phyloP scores from a whole-genome alignment of 129 eudicot species.

The Silybum marianum region DNA sequence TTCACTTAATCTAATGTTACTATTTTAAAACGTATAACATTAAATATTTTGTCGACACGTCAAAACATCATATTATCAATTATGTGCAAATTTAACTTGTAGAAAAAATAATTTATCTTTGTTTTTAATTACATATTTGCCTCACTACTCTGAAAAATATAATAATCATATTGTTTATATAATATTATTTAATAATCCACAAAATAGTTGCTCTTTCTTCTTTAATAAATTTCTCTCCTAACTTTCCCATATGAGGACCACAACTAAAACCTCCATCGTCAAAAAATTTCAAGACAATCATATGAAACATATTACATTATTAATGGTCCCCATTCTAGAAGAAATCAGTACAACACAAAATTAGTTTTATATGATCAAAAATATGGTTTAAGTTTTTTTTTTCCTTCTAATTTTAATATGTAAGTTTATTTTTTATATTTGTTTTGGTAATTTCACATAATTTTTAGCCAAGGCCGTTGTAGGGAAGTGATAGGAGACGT shows the following conservation, averaged over 20 bases:
- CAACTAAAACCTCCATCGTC: not conserved
- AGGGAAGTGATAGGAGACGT: not conserved
- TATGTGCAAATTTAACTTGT: not conserved
- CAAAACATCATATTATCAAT: too few relatives aligned
- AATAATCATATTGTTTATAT: not conserved
- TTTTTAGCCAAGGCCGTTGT: not conserved
- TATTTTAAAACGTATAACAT: too few relatives aligned
- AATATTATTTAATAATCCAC: not conserved
- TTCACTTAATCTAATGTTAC: too few relatives aligned
- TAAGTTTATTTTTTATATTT: not conserved
- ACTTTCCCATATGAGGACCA: not conserved
- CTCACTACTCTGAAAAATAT: not conserved
- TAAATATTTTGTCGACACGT: too few relatives aligned
- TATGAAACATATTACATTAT: not conserved
- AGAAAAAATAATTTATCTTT: too few relatives aligned
- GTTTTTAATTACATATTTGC: not conserved
- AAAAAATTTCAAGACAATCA: not conserved
- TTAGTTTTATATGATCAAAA: too few relatives aligned
- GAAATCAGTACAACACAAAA: too few relatives aligned
- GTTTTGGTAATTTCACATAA: not conserved
- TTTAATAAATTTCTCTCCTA: not conserved
- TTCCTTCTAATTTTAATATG: not conserved
- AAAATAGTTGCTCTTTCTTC: not conserved
- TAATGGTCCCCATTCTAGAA: not conserved
- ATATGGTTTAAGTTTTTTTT: not conserved